Evolutionary conservation across 2,329 filamentous ascomycete species (phyloP).

Genomic region (Penicillium decumbens): DNA sequence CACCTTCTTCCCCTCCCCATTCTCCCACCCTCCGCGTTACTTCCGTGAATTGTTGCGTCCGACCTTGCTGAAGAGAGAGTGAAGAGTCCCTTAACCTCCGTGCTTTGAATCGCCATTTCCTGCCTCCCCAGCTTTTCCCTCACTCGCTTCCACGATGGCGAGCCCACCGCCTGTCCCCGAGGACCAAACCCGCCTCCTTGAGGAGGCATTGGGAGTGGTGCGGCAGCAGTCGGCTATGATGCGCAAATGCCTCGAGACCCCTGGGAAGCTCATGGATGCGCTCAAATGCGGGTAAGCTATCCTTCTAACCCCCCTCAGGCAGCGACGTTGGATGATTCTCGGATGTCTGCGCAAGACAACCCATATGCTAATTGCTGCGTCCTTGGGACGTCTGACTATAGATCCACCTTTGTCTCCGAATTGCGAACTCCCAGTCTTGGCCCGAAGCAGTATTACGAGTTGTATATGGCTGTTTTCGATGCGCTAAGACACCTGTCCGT

Average conservation of each 20-base stretch:
- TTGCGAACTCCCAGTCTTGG: slow-evolving; percentile 92
- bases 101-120: slow-evolving; percentile 17
- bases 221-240: slow-evolving; percentile 95
- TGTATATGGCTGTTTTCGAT: slow-evolving; percentile 99
- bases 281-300: slow-evolving; percentile 91
- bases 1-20: slow-evolving; percentile 16
- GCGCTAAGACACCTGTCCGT: slow-evolving; percentile 92
- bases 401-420: slow-evolving; percentile 97
- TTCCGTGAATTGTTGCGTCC: slow-evolving; percentile 10
- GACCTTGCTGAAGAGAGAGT: slow-evolving; percentile 8
- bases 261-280: slow-evolving; percentile 98
- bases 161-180: slow-evolving; percentile 60
- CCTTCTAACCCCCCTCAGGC: slow-evolving; percentile 18
- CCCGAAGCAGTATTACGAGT: slow-evolving; percentile 99
- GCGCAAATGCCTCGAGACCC: slow-evolving; percentile 95
- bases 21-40: neutral
- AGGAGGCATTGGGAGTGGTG: slow-evolving; percentile 94
- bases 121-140: slow-evolving; percentile 20
- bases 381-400: slow-evolving; percentile 38
- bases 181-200: slow-evolving; percentile 85
- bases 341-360: slow-evolving; percentile 9
- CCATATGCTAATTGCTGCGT: slow-evolving; percentile 14
- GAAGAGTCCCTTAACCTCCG: slow-evolving; percentile 8
- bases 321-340: slow-evolving; percentile 17
- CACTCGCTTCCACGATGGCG: slow-evolving; percentile 41